Base-by-base conservation (phyloP, 805 yeast species). In the Debaryomyces maramus region DNA sequence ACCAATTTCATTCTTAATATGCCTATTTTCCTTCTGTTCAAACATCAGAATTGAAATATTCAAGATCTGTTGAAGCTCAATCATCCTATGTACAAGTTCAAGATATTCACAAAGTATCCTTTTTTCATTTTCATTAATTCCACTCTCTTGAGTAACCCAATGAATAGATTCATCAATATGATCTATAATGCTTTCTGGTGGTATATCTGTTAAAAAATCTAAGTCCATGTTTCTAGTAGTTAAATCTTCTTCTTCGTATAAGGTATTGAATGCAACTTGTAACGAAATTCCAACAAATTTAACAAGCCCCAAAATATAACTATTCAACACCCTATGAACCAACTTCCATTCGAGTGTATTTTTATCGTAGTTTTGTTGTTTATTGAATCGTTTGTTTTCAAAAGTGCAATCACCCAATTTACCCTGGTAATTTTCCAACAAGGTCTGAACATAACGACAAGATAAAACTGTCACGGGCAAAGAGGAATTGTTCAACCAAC, bases 401-500 rank as follows among this genome's bases (percentile, higher is more conserved):
- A 52, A 51, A 18, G 46, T 46, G 17, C 44, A 41, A 24, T 44
- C 41, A 2, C 27, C 29, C 10, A 32, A 18, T 2, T 43, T 35
- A 31, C 51, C 39, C 19, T 20, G 28, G 34, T 72, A 76, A 31
- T 65, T 61, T 10, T 59, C 56, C 13, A 85, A 56, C n/a, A 82
- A 49, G 15, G 73, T 67, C 49, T 85, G 88, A 16, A 88, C 81
- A 51, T 82, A 83, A 15, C 86, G 65, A 53, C 90, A 85, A 46
- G 95, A 80, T 32, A 88, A 65, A 1, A 91, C 75, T 0, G 91
- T 86, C 16, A 83, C 85, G n/a, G 88, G 77, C 32, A 88, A 64
- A 6, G 90, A 77, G 43, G 83, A 75, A 42, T 88, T 88, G 40
- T 78, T 72, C 29, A 88, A 67, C 98, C 98, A 91, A 6, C 81